Percentiles rank a stretch among this genome's conserved stretches.
These are phyloP conservation scores for Dactylellina drechsleri DNA, from an alignment of 2,329 filamentous ascomycete genomes.

Conservation along the genomic window DNA sequence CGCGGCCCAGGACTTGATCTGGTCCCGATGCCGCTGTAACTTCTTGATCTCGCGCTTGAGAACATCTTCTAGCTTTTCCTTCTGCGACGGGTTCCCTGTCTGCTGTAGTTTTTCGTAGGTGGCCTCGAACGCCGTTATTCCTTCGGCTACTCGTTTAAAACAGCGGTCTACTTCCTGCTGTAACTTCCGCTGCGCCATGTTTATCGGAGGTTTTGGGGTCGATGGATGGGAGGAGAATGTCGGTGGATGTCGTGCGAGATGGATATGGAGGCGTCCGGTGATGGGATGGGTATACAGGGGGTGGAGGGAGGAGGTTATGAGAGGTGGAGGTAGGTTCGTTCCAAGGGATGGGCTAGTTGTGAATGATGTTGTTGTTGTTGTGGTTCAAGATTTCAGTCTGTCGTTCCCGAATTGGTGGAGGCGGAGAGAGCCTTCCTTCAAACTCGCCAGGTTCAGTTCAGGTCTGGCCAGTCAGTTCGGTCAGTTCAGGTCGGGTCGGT, in stretches of 20 bases:
- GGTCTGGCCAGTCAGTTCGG: no score
- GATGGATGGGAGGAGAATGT: constrained; percentile 57
- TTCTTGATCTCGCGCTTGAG: constrained; percentile 99
- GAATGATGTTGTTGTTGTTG: constrained; percentile 30
- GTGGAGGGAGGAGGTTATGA: constrained; percentile 44
- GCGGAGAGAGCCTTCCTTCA: no score
- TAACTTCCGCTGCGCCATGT: constrained; percentile 93
- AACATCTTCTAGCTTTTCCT: constrained; percentile 94
- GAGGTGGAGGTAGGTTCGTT: constrained; percentile 32
- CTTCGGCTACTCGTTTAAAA: constrained; percentile 98
- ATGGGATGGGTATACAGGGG: constrained; percentile 33
- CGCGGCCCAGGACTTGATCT: constrained; percentile 99
- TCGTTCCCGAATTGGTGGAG: no score
- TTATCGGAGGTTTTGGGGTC: constrained; percentile 59
- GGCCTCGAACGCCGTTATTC: constrained; percentile 87
- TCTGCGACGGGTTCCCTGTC: constrained; percentile 90
- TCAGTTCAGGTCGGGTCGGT: no score
- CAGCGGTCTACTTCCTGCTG: constrained; percentile 99
- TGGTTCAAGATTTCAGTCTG: constrained; percentile 45
- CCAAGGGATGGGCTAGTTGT: constrained; percentile 20
- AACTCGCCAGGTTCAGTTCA: no score
- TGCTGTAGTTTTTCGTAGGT: constrained; percentile 99
- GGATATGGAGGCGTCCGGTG: constrained; percentile 25
- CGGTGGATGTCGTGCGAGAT: constrained; percentile 26
- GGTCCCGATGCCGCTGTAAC: constrained; percentile 93